Evolutionary conservation across 1,284 basidiomycete genomes (phyloP).

Genomic region (Dichomitus squalens): DNA sequence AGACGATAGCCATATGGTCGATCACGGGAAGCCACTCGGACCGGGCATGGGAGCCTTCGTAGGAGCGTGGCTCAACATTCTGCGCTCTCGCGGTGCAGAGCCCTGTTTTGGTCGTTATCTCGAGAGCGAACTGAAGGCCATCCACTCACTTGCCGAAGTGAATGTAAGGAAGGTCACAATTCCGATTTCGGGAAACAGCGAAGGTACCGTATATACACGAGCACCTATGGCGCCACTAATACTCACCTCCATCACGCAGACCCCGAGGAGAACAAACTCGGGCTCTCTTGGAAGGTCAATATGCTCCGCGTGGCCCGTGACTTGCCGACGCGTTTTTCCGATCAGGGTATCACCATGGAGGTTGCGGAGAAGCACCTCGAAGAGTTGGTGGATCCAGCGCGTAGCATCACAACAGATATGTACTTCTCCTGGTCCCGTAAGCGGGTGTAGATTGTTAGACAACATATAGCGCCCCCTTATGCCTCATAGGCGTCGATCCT

Average conservation of each 20-base stretch:
- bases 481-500: too few species aligned
- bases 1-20: constrained; percentile 7
- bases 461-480: too few species aligned
- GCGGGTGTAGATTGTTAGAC: neutral
- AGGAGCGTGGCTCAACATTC: neutral
- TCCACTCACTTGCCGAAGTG: neutral
- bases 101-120: constrained; percentile 5
- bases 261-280: neutral
- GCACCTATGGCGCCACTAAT: neutral
- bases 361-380: neutral
- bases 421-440: constrained; percentile 11
- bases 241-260: neutral
- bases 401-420: constrained; percentile 11
- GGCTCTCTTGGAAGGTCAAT: neutral
- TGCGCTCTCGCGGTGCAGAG: constrained; percentile 1
- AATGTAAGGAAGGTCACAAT: neutral
- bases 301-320: neutral
- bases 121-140: neutral
- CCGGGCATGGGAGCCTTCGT: constrained; percentile 5
- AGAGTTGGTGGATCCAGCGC: constrained; percentile 4
- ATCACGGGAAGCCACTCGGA: constrained; percentile 1
- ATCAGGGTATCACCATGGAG: neutral
- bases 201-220: neutral
- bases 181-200: neutral
- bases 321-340: neutral